Conservation (phyloP, 805 yeast species). For the Saccharomyces jurei region DNA sequence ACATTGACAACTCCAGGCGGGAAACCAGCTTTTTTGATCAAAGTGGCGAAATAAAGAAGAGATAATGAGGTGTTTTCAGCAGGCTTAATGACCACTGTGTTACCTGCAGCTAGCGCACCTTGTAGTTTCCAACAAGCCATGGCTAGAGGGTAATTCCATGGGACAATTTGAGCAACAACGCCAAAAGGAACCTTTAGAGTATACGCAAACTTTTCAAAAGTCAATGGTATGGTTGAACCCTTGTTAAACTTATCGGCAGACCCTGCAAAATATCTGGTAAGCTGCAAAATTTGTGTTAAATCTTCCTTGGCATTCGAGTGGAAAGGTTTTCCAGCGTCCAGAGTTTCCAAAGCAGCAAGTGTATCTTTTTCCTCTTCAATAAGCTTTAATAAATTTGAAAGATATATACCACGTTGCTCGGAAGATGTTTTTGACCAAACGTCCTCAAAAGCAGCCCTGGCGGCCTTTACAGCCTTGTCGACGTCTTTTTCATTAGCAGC, state of each 20-base stretch:
- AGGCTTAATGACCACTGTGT: slow-evolving; percentile 36
- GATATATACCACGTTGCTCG: slow-evolving; percentile 33
- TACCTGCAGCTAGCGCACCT: slow-evolving; percentile 46
- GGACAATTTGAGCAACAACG: slow-evolving; percentile 40
- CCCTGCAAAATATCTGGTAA: slow-evolving; percentile 59
- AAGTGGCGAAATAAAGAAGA: slow-evolving; percentile 33
- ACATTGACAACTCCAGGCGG: slow-evolving; percentile 41
- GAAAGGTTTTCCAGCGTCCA: slow-evolving; percentile 50
- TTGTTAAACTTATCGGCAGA: slow-evolving; percentile 51
- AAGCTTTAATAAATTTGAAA: slow-evolving; percentile 40
- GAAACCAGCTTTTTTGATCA: slow-evolving; percentile 34
- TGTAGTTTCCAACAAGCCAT: slow-evolving; percentile 42
- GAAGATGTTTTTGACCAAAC: slow-evolving; percentile 42
- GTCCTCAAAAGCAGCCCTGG: slow-evolving; percentile 37
- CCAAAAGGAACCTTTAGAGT: slow-evolving; percentile 44
- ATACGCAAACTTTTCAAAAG: slow-evolving; percentile 42
- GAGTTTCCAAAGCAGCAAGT: slow-evolving; percentile 46
- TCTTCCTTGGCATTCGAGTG: slow-evolving; percentile 46
- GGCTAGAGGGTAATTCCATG: slow-evolving; percentile 42
- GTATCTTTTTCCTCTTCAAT: slow-evolving; percentile 39
- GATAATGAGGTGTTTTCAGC: slow-evolving; percentile 40
- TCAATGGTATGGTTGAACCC: slow-evolving; percentile 57
- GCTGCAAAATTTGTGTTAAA: slow-evolving; percentile 44
- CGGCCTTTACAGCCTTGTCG: slow-evolving; percentile 44
- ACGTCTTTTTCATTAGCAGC: slow-evolving; percentile 42